Evolutionary conservation across 768 basidiomycete species (phyloP), one percentile per base, ranked within the genome.

Genomic region (Termitomyces sp.): DNA sequence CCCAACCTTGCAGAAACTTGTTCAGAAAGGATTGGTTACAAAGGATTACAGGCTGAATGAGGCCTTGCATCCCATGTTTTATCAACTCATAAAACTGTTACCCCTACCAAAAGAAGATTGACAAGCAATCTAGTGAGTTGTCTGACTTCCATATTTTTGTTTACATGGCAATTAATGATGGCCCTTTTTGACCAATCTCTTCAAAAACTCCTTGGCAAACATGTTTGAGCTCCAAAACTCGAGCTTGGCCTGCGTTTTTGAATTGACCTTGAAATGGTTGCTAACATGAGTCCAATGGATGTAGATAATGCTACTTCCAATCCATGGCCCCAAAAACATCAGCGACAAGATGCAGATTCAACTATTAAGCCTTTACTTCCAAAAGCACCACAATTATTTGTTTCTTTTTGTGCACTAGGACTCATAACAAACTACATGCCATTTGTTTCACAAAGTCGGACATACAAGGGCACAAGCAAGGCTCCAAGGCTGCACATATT

Each of bases 321-420:
- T 28, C 69, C 69, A 22, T 80, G 79, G n/a, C 82, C 81, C 30
- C 74, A 80, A 59, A 85, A 85, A 70, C 75, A 77, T 32, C 72
- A 74, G 18, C 74, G 81, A 35, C 75, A 77, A 62, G 73, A 73
- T 44, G 54, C 65, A 28, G 58, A 62, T 35, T 61, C 54, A 42
- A 60, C 56, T 36, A 33, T 56, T 22, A 58, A 64, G 47, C 35
- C 20, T 28, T 63, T 62, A 56, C 58, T 49, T 36, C 61, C 58
- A 28, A 73, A 71, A 53, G 75, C 77, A 64, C 76, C 75, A 0
- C 76, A 79, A 45, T 73, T 99, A 43, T 98, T 96, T 68, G 91
- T 88, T 5, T 96, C 97, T 4, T 99, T 98, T 69, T 83, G 97
- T 58, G 94, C 94, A 7, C 82, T 99, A n/a, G 96, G 97, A 28